phyloP scores from a whole-genome alignment of 192 early-diverging fungal species.

The Rhizoclosmatium sp. region DNA sequence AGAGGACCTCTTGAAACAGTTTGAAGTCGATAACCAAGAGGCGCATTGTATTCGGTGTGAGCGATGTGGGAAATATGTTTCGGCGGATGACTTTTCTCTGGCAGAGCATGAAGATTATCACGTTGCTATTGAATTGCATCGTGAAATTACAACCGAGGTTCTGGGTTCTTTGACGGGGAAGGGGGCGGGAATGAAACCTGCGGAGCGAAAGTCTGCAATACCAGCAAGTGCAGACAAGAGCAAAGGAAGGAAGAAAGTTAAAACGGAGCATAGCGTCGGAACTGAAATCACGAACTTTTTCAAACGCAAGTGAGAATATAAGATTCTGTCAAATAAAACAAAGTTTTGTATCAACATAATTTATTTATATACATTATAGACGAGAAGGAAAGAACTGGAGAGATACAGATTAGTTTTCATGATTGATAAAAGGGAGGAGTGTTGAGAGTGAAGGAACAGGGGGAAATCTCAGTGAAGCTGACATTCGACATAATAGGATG shows the following conservation, averaged over 20 bases:
- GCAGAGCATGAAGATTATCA: constrained; percentile 66
- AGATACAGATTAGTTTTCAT: no score
- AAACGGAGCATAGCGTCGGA: neutral
- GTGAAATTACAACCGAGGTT: neutral
- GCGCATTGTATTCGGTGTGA: constrained; percentile 24
- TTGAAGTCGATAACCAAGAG: neutral
- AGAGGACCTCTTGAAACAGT: neutral
- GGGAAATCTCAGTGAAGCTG: constrained; percentile 25
- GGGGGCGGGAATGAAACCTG: neutral
- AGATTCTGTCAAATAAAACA: no score
- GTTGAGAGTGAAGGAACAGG: no score
- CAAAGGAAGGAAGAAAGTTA: neutral
- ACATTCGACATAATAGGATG: constrained; percentile 27
- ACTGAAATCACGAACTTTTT: constrained; percentile 5
- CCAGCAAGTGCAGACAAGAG: neutral
- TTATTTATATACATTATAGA: no score
- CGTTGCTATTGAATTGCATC: constrained; percentile 57
- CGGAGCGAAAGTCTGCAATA: neutral
- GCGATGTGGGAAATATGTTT: constrained; percentile 30
- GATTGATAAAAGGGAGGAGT: no score
- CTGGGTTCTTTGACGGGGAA: neutral
- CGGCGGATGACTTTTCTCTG: constrained; percentile 15
- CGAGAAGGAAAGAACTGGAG: no score
- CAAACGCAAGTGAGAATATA: neutral
- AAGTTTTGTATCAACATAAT: no score